A percentile compares a stretch with the other conserved stretches of the same genome.
Evolutionary conservation across 176 grass and related monocot species (phyloP).

Genomic region (Phoenix dactylifera): DNA sequence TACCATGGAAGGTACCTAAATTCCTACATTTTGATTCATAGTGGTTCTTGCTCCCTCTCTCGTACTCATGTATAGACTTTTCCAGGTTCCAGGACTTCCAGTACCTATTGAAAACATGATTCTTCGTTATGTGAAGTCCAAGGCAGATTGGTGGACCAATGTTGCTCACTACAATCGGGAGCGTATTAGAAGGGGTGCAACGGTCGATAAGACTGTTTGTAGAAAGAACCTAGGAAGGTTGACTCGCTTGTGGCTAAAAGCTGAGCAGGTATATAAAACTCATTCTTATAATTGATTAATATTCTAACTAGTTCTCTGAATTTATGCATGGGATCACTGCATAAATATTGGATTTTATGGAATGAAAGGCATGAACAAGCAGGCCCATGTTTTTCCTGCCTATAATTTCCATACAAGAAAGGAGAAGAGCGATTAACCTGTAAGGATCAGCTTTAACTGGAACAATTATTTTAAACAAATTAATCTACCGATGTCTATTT

Average conservation of each 20-base stretch:
- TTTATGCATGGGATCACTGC: too few species aligned
- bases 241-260: constrained; percentile 93
- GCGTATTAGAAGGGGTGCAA: constrained; percentile 93
- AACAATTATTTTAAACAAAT: too few species aligned
- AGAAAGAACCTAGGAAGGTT: constrained; percentile 94
- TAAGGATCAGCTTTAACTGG: too few species aligned
- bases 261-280: constrained; percentile 42
- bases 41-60: not conserved
- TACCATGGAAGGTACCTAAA: constrained; percentile 76
- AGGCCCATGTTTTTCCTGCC: too few species aligned
- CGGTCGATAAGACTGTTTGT: constrained; percentile 96
- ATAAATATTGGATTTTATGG: too few species aligned
- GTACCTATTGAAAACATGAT: constrained; percentile 98
- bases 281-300: too few species aligned
- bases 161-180: constrained; percentile 98
- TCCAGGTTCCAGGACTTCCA: constrained; percentile 73
- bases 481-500: too few species aligned
- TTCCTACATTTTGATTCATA: not conserved
- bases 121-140: constrained; percentile 96
- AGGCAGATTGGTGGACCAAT: constrained; percentile 99
- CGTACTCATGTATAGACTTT: not conserved
- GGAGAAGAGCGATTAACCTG: too few species aligned
- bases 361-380: too few species aligned
- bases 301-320: too few species aligned
- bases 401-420: too few species aligned